phyloP scores from a whole-genome alignment of 306 rosid species.

The Malus fusca region DNA sequence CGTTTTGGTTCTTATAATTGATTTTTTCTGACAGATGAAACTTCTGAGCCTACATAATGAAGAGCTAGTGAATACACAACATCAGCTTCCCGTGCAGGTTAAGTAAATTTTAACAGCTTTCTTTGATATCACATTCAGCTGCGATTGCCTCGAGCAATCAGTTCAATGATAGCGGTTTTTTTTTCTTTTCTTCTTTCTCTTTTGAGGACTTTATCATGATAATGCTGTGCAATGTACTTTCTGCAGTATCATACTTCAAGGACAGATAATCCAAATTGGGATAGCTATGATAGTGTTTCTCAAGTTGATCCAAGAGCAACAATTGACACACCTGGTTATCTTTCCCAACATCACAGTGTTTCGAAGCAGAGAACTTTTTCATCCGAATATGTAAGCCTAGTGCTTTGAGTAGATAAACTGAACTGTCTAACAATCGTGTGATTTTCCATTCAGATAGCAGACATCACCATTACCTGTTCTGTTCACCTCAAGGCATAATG shows the following conservation, averaged over 20 bases:
- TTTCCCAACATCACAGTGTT: slow-evolving; percentile 25
- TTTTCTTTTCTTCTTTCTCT: too few relatives aligned
- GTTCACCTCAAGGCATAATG: slow-evolving; percentile 4
- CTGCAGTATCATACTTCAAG: slow-evolving; percentile 36
- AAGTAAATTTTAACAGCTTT: not conserved
- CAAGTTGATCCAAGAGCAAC: slow-evolving; percentile 28
- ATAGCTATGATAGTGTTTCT: slow-evolving; percentile 16
- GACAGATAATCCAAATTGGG: slow-evolving; percentile 30
- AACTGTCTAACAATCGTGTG: not conserved
- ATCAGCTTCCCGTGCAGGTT: slow-evolving; percentile 31
- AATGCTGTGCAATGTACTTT: slow-evolving; percentile 12
- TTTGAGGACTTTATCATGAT: slow-evolving; percentile 7
- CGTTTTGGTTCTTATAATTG: not conserved
- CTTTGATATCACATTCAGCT: slow-evolving; percentile 1
- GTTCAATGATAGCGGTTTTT: not conserved
- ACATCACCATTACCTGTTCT: not conserved
- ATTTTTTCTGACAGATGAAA: slow-evolving; percentile 7
- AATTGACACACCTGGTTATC: slow-evolving; percentile 28
- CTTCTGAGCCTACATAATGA: slow-evolving; percentile 25
- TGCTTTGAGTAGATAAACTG: not conserved
- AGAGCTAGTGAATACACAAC: slow-evolving; percentile 23
- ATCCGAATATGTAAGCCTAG: slow-evolving; percentile 66
- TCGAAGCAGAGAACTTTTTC: slow-evolving; percentile 26
- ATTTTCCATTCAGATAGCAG: slow-evolving; percentile 7
- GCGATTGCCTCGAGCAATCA: not conserved